These are phyloP conservation scores for Leucocoprinus birnbaumii DNA, from an alignment of 768 basidiomycete species.

Conservation along the genomic window DNA sequence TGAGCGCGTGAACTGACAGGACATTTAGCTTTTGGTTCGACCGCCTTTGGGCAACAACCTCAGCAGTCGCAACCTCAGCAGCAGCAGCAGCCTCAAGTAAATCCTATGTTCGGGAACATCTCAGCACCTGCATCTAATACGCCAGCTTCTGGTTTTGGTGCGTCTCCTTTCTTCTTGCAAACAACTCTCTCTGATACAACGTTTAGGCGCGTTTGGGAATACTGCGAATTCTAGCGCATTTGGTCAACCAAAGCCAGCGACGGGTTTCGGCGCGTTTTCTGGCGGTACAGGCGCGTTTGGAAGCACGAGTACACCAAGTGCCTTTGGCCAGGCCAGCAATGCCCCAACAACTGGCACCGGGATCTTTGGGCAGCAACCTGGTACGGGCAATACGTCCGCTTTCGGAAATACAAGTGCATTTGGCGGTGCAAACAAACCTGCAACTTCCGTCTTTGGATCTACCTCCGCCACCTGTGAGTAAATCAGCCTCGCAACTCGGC, in stretches of 20 bases:
- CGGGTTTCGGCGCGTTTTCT: slow-evolving; percentile 77
- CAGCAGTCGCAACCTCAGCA: slow-evolving; percentile 53
- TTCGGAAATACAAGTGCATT: slow-evolving; percentile 41
- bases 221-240: slow-evolving; percentile 33
- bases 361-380: slow-evolving; percentile 20
- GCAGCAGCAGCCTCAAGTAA: slow-evolving; percentile 59
- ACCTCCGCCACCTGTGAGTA: slow-evolving; percentile 26
- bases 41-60: slow-evolving; percentile 58
- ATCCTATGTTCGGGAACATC: slow-evolving; percentile 80
- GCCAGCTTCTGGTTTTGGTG: slow-evolving; percentile 41
- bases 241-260: slow-evolving; percentile 59
- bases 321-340: slow-evolving; percentile 51
- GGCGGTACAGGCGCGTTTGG: slow-evolving; percentile 44
- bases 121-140: slow-evolving; percentile 30
- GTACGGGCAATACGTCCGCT: slow-evolving; percentile 37
- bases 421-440: slow-evolving; percentile 32
- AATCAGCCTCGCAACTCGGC: neutral
- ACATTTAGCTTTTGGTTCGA: slow-evolving; percentile 48
- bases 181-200: slow-evolving; percentile 14
- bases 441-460: slow-evolving; percentile 40
- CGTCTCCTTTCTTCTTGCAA: slow-evolving; percentile 20
- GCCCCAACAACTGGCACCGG: slow-evolving; percentile 6
- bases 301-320: slow-evolving; percentile 37
- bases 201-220: slow-evolving; percentile 42
- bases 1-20: slow-evolving; percentile 21